Percentiles rank a stretch among this genome's conserved stretches.
Conservation (phyloP, 2,329 filamentous ascomycete species). For the Aspergillus melleus region DNA sequence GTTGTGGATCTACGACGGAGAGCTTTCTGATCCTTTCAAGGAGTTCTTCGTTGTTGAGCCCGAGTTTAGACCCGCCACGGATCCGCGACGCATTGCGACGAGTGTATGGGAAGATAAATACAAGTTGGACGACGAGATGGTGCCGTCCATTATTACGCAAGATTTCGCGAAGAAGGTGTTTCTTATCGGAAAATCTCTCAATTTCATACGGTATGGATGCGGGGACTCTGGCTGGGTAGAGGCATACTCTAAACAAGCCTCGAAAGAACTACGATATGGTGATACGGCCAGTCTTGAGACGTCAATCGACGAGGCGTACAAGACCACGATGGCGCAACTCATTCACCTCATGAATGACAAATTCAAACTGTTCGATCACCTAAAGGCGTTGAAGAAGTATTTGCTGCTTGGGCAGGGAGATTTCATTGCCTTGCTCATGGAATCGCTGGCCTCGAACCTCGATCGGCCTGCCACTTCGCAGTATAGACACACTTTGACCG, state of each 20-base stretch:
- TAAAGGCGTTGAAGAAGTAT: slow-evolving; percentile 90
- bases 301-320: slow-evolving; percentile 96
- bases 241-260: slow-evolving; percentile 87
- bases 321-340: slow-evolving; percentile 93
- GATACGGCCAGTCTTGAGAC: slow-evolving; percentile 88
- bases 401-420: slow-evolving; percentile 93
- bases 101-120: slow-evolving; percentile 99
- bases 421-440: slow-evolving; percentile 96
- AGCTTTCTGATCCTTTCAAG: slow-evolving; percentile 90
- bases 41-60: slow-evolving; percentile 96
- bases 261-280: slow-evolving; percentile 87
- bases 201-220: slow-evolving; percentile 96
- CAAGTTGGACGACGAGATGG: slow-evolving; percentile 78
- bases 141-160: slow-evolving; percentile 87
- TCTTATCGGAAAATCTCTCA: slow-evolving; percentile 93
- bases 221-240: slow-evolving; percentile 94
- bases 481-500: slow-evolving; percentile 93
- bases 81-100: slow-evolving; percentile 60
- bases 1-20: slow-evolving; percentile 97
- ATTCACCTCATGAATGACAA: slow-evolving; percentile 93
- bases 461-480: slow-evolving; percentile 95
- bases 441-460: slow-evolving; percentile 87
- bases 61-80: slow-evolving; percentile 53
- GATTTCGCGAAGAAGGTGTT: slow-evolving; percentile 97
- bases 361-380: slow-evolving; percentile 90